phyloP scores from a whole-genome alignment of 2,329 filamentous ascomycete genomes.

The Colletotrichum neosansevieriae region DNA sequence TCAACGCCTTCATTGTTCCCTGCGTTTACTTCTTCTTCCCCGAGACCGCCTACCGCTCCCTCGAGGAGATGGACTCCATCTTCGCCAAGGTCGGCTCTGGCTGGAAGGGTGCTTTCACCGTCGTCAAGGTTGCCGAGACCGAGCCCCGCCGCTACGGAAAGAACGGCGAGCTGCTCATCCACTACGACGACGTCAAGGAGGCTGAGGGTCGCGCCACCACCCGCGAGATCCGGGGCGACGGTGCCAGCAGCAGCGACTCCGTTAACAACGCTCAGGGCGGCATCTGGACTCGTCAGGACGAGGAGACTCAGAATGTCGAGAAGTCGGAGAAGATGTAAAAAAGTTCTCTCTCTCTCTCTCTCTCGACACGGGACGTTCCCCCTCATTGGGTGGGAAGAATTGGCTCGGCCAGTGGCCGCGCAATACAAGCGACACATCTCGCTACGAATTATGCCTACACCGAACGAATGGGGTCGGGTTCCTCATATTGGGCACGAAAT shows the following conservation, averaged over 20 bases:
- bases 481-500: constrained; percentile 17
- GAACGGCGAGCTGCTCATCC: constrained; percentile 68
- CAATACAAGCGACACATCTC: constrained; percentile 11
- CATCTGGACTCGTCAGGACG: constrained; percentile 36
- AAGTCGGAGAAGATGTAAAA: constrained; percentile 32
- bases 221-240: constrained; percentile 37
- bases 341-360: neutral
- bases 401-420: constrained; percentile 4
- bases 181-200: constrained; percentile 57
- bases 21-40: constrained; percentile 73
- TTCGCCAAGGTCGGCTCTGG: constrained; percentile 64
- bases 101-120: constrained; percentile 52
- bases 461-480: constrained; percentile 16
- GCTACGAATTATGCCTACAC: constrained; percentile 34
- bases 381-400: neutral
- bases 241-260: constrained; percentile 28
- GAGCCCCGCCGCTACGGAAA: constrained; percentile 70
- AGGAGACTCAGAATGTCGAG: constrained; percentile 36
- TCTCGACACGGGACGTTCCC: neutral
- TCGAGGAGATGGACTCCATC: constrained; percentile 76
- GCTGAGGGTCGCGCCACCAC: constrained; percentile 42
- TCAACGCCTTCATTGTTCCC: constrained; percentile 71
- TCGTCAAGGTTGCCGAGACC: constrained; percentile 54
- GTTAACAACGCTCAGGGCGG: constrained; percentile 28
- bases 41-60: constrained; percentile 72